Evolutionary conservation across 768 basidiomycete genomes (phyloP), one percentile per base, ranked within the genome.

Genomic region (Phlegmacium glaucopus): DNA sequence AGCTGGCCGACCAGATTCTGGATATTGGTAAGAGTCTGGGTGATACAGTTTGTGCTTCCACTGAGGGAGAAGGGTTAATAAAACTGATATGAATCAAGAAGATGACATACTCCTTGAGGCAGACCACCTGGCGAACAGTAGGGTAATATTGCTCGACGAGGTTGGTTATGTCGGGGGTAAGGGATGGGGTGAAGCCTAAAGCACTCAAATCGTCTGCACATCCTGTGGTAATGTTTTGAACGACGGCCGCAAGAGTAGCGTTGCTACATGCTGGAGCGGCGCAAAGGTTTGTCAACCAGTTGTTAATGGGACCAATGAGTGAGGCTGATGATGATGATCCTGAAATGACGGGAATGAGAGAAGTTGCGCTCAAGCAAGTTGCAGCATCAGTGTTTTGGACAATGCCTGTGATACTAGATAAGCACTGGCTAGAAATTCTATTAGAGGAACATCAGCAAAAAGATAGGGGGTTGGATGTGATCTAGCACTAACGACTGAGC

Each of bases 211-310:
- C 77, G 1, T 67, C 43, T 11, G 65, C 49, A 54, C 78, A 80
- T 22, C 76, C 76, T 4, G 60, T 54, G 0, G 80, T 79, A 39
- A 85, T 44, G 55, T 79, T 82, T 26, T 68, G 57, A 7, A 81
- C 76, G 38, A 87, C 69, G 1, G 68, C 57, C 15, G 81, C 63
- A 9, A 90, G 70, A 0, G 84, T 81, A 15, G 64, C 65, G 50
- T 89, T 85, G 54, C 70, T 77, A 61, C 87, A 88, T 8, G 77
- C 50, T 6, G 61, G 65, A 39, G 67, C 65, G 13, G 71, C 53
- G 60, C 86, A 87, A 43, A 85, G 30, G 39, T 75, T 77, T 0
- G 64, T 71, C 40, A 87, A 63, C 87, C 87, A 90, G 34, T 44
- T 72, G 63, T 84, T 68, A 46, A 88, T 54, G 10, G 79, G 68